These are phyloP conservation scores for Penicillium aurantiogriseum DNA, from an alignment of 2,329 filamentous ascomycete genomes.

Conservation along the genomic window DNA sequence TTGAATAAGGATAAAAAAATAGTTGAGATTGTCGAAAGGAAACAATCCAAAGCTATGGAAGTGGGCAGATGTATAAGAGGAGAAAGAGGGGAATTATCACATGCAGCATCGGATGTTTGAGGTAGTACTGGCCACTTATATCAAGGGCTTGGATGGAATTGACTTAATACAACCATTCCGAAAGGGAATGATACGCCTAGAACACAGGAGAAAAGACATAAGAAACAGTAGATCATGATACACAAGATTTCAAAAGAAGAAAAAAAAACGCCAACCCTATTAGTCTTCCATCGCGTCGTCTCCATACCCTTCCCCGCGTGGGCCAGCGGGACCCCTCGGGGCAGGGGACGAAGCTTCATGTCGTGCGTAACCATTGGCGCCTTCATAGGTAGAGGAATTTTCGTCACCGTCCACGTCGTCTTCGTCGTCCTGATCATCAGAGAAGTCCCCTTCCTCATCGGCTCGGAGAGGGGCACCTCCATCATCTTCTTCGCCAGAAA, in stretches of 20 bases:
- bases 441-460: slow-evolving; percentile 31
- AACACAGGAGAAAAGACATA: slow-evolving; percentile 4
- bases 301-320: slow-evolving; percentile 23
- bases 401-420: slow-evolving; percentile 30
- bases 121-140: neutral
- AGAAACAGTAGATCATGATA: slow-evolving; percentile 12
- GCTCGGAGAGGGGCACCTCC: slow-evolving; percentile 18
- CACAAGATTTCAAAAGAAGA: slow-evolving; percentile 4
- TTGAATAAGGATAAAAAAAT: neutral
- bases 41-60: neutral
- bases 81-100: slow-evolving; percentile 7
- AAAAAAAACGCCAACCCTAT: neutral
- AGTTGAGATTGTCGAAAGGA: neutral
- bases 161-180: slow-evolving; percentile 1
- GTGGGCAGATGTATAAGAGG: neutral
- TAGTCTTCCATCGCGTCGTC: slow-evolving; percentile 34
- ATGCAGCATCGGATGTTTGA: slow-evolving; percentile 1
- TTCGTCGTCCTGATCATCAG: slow-evolving; percentile 37
- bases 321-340: slow-evolving; percentile 17
- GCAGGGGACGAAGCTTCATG: slow-evolving; percentile 34
- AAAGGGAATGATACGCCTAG: neutral
- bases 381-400: slow-evolving; percentile 34
- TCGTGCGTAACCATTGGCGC: slow-evolving; percentile 33
- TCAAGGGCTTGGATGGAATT: neutral
- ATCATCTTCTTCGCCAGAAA: slow-evolving; percentile 37